phyloP scores from a whole-genome alignment of 148 eudicot genomes.

The Pharnaceum exiguum region DNA sequence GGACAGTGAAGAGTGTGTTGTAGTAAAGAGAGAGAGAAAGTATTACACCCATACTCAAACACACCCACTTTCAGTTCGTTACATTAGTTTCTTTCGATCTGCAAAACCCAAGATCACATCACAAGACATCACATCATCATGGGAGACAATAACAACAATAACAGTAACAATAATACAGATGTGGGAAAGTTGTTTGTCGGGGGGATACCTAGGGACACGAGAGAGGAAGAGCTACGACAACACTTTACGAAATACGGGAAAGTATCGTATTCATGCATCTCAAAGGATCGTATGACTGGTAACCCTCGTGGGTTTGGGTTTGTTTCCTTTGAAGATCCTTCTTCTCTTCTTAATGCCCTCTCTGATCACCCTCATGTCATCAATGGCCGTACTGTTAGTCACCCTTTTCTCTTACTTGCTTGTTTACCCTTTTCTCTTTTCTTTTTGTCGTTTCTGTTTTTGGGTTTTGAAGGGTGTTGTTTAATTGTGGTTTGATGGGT shows the following conservation, averaged over 20 bases:
- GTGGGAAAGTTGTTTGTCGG: conserved; percentile 65
- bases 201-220: conserved; percentile 63
- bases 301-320: conserved; percentile 83
- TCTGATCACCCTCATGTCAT: conserved; percentile 55
- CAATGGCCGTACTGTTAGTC: conserved; percentile 51
- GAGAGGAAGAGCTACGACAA: conserved; percentile 33
- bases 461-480: neutral
- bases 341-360: conserved; percentile 49
- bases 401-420: neutral
- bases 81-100: too few species aligned
- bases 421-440: conserved; percentile 1
- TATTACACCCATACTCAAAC: too few species aligned
- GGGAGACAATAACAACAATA: too few species aligned
- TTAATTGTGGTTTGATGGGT: neutral
- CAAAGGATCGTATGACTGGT: conserved; percentile 50
- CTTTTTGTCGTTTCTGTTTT: neutral
- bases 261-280: conserved; percentile 41
- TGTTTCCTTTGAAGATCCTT: conserved; percentile 50
- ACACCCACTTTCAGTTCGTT: too few species aligned
- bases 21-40: too few species aligned
- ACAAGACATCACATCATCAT: too few species aligned
- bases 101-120: too few species aligned
- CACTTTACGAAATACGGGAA: conserved; percentile 59
- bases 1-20: too few species aligned
- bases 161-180: conserved; percentile 62